A percentile compares a stretch with the other conserved stretches of the same genome.
phyloP scores from a whole-genome alignment of 768 basidiomycete genomes.

The Cyathus striatus region DNA sequence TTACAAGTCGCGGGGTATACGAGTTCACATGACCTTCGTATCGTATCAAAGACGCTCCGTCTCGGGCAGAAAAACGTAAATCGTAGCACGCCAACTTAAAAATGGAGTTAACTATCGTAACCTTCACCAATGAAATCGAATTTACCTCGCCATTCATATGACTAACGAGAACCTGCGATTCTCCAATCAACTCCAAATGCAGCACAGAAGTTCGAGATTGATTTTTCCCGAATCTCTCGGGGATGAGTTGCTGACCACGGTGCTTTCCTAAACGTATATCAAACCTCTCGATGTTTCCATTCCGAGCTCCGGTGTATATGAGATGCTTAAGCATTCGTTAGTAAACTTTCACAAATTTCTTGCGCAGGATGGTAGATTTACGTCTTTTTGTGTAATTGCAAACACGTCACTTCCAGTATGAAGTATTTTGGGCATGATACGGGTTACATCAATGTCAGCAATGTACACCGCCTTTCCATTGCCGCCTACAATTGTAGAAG shows the following conservation, averaged over 20 bases:
- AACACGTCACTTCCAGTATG: conserved; percentile 62
- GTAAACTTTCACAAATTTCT: neutral
- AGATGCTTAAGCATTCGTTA: conserved; percentile 28
- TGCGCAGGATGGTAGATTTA: conserved; percentile 16
- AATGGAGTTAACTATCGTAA: too few species aligned
- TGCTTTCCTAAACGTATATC: conserved; percentile 43
- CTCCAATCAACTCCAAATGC: conserved; percentile 43
- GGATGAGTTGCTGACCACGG: conserved; percentile 34
- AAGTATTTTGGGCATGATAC: conserved; percentile 29
- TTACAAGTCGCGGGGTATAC: conserved; percentile 45
- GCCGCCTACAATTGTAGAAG: conserved; percentile 34
- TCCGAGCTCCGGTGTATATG: conserved; percentile 56
- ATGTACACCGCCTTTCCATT: conserved; percentile 47
- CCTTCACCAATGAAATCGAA: conserved; percentile 5
- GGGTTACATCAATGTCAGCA: conserved; percentile 40
- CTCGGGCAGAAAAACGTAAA: conserved; percentile 57
- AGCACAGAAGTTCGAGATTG: conserved; percentile 41
- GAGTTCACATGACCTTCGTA: conserved; percentile 59
- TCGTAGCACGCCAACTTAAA: conserved; percentile 61
- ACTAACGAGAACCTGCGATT: conserved; percentile 50
- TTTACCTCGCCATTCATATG: conserved; percentile 59
- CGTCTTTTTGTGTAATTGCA: conserved; percentile 48
- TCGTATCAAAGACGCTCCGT: conserved; percentile 24
- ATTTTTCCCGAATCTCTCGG: conserved; percentile 23
- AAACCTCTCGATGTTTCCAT: conserved; percentile 51